Conservation (phyloP, 192 early-diverging fungal genomes). For the Spizellomyces sp. region DNA sequence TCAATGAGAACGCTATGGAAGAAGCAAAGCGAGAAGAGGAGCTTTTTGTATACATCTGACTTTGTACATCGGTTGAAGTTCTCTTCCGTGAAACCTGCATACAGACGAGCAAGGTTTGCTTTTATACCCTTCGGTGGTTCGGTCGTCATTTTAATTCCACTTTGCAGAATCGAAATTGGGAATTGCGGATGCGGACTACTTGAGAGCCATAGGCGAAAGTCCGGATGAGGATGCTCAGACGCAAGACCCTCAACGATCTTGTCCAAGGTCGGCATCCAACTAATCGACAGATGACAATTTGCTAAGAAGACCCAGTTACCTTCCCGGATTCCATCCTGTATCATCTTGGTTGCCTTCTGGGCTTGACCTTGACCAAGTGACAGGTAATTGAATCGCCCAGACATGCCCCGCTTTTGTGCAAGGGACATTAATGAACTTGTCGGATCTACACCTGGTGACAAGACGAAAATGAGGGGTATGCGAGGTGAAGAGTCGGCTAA, state of each 20-base stretch:
- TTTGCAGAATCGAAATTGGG: slow-evolving; percentile 66
- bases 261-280: slow-evolving; percentile 63
- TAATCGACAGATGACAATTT: slow-evolving; percentile 67
- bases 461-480: slow-evolving; percentile 64
- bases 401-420: slow-evolving; percentile 56
- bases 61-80: slow-evolving; percentile 48
- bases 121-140: slow-evolving; percentile 66
- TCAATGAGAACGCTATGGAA: slow-evolving; percentile 63
- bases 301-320: slow-evolving; percentile 69
- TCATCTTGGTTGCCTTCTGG: slow-evolving; percentile 61
- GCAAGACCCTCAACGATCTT: slow-evolving; percentile 61
- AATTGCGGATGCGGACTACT: slow-evolving; percentile 65
- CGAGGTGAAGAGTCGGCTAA: slow-evolving; percentile 53
- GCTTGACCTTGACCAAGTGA: slow-evolving; percentile 67
- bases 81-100: slow-evolving; percentile 54
- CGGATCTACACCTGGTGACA: slow-evolving; percentile 68
- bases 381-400: slow-evolving; percentile 55
- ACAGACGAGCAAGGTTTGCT: slow-evolving; percentile 55
- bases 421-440: slow-evolving; percentile 43
- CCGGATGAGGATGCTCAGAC: slow-evolving; percentile 56
- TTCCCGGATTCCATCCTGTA: slow-evolving; percentile 62
- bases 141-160: slow-evolving; percentile 63
- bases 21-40: slow-evolving; percentile 59
- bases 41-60: slow-evolving; percentile 53
- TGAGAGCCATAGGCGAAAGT: slow-evolving; percentile 64